Conservation (phyloP, 805 yeast species). For the Wickerhamomyces alni region DNA sequence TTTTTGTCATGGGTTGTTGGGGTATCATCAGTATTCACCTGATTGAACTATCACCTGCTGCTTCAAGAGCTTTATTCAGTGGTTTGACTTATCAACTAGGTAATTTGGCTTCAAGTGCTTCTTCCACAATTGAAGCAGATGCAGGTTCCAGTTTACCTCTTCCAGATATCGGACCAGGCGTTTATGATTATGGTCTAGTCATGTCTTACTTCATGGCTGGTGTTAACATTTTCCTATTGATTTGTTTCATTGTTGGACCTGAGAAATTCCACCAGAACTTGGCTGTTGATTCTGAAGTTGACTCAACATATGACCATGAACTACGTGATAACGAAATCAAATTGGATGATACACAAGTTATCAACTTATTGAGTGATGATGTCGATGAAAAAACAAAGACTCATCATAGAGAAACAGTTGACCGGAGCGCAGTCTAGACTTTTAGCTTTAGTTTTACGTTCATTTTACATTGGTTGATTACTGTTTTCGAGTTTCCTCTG, state of each 20-base stretch:
- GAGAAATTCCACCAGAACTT: constrained; percentile 40
- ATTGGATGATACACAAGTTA: constrained; percentile 4
- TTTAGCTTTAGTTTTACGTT: too few species aligned
- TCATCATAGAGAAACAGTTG: constrained; percentile 1
- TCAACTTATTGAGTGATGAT: not conserved
- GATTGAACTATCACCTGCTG: constrained; percentile 60
- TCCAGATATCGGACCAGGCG: constrained; percentile 19
- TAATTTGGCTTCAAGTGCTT: constrained; percentile 34
- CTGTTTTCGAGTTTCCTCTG: not conserved
- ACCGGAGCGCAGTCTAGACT: not conserved
- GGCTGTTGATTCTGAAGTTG: constrained; percentile 18
- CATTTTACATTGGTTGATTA: not conserved
- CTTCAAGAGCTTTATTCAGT: constrained; percentile 53
- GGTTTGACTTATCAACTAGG: constrained; percentile 46
- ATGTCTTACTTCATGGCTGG: constrained; percentile 68
- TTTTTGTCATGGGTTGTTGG: constrained; percentile 69
- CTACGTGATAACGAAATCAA: not conserved
- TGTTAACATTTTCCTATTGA: constrained; percentile 46
- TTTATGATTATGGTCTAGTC: constrained; percentile 59
- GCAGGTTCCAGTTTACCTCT: constrained; percentile 20
- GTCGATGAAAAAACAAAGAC: not conserved
- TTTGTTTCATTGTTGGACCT: constrained; percentile 50
- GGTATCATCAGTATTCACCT: constrained; percentile 65
- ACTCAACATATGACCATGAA: constrained; percentile 6
- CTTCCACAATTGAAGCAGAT: constrained; percentile 60